Evolutionary conservation across 179 eudicot genomes (phyloP).

Genomic region (Beta macrorhiza): DNA sequence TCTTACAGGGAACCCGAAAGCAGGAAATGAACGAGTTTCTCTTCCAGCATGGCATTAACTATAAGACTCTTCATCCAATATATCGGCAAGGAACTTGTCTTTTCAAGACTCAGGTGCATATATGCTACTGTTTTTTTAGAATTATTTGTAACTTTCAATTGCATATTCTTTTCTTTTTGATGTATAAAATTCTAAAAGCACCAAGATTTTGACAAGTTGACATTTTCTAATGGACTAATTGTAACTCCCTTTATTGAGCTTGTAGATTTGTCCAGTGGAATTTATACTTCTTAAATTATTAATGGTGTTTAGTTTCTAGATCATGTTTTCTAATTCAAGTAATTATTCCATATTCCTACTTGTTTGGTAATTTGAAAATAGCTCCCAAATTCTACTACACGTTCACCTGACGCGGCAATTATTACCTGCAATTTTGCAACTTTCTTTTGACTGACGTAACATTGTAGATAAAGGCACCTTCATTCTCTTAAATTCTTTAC

Average conservation of each 20-base stretch:
- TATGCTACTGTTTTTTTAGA: background rate
- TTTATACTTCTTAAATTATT: background rate
- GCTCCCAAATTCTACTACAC: background rate
- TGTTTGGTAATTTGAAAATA: background rate
- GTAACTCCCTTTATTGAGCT: background rate
- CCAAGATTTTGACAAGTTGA: background rate
- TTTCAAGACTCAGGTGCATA: constrained; percentile 57
- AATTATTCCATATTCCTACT: background rate
- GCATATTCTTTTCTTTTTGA: background rate
- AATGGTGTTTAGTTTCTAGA: background rate
- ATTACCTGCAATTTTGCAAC: background rate
- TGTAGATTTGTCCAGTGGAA: background rate
- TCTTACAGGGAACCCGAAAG: constrained; percentile 59
- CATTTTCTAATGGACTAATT: background rate
- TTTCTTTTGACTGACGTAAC: background rate
- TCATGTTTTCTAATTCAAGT: background rate
- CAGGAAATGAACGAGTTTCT: constrained; percentile 73
- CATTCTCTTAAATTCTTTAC: too few species aligned
- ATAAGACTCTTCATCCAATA: constrained; percentile 57
- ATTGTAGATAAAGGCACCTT: background rate
- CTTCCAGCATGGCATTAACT: constrained; percentile 64
- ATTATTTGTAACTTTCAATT: background rate
- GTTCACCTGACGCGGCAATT: background rate
- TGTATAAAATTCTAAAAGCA: background rate
- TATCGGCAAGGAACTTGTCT: constrained; percentile 88